Percentiles rank a stretch among this genome's conserved stretches.
Conservation (phyloP, 495 filamentous ascomycete genomes). For the Cladorrhinum samala region DNA sequence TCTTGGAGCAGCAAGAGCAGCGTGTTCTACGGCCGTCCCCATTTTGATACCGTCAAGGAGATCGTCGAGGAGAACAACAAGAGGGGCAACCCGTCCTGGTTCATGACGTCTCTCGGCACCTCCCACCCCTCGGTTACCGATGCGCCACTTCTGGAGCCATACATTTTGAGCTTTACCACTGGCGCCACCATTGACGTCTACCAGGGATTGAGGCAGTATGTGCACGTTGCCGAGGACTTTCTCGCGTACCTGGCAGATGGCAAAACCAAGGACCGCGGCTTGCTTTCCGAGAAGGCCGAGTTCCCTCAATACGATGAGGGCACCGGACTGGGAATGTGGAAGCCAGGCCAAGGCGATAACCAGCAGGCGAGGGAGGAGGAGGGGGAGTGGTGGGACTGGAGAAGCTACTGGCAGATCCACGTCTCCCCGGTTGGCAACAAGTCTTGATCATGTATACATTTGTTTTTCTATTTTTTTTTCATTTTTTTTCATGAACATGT, state of each 20-base stretch:
- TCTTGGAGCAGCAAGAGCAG: constrained; percentile 43
- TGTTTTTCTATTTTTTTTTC: too few species aligned
- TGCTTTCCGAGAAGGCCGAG: constrained; percentile 33
- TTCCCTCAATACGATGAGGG: constrained; percentile 33
- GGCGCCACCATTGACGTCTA: constrained; percentile 38
- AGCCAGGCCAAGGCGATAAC: constrained; percentile 30
- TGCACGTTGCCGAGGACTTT: constrained; percentile 41
- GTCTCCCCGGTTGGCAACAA: constrained; percentile 24
- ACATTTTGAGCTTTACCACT: constrained; percentile 43
- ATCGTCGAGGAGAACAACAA: constrained; percentile 34
- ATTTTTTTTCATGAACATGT: too few species aligned
- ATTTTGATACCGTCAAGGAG: constrained; percentile 46
- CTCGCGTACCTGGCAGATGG: constrained; percentile 32
- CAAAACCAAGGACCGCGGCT: constrained; percentile 19
- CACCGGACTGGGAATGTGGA: constrained; percentile 30
- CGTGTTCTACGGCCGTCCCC: constrained; percentile 44
- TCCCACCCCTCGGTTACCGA: constrained; percentile 50
- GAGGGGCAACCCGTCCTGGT: constrained; percentile 40
- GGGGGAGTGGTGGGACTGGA: constrained; percentile 32
- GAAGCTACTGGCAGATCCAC: constrained; percentile 38
- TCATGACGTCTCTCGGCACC: constrained; percentile 45
- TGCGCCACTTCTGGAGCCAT: constrained; percentile 46
- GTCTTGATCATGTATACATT: too few species aligned
- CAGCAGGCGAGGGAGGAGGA: constrained; percentile 14
- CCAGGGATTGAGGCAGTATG: constrained; percentile 39